Conservation (phyloP, 139 green algal genomes). For the Volvox africanus region DNA sequence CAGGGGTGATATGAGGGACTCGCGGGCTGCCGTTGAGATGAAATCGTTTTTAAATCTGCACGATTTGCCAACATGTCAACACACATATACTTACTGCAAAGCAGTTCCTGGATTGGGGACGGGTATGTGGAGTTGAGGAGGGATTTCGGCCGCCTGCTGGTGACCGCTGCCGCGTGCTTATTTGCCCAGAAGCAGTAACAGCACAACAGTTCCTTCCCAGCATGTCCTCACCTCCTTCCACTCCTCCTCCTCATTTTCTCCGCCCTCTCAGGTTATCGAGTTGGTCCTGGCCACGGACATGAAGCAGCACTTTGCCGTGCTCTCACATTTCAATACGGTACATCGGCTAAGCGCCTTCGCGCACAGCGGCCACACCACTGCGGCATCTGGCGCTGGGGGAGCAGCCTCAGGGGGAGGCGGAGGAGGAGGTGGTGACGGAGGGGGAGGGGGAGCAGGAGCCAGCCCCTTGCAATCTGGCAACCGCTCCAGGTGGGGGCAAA, state of each 20-base stretch:
- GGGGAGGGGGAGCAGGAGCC: not conserved
- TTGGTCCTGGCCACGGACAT: conserved; percentile 54
- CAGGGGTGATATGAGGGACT: too few relatives aligned
- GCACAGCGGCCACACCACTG: not conserved
- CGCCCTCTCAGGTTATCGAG: conserved; percentile 18
- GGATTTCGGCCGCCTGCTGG: too few relatives aligned
- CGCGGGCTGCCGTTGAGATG: too few relatives aligned
- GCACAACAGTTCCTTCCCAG: too few relatives aligned
- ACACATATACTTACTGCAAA: too few relatives aligned
- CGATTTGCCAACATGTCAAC: too few relatives aligned
- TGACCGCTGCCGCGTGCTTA: too few relatives aligned
- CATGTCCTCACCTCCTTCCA: too few relatives aligned
- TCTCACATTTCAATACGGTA: conserved; percentile 64
- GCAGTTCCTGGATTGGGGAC: too few relatives aligned
- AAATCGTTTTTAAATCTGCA: too few relatives aligned
- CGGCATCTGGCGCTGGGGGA: not conserved
- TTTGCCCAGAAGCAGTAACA: too few relatives aligned
- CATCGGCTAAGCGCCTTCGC: conserved; percentile 45
- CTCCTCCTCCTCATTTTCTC: not conserved
- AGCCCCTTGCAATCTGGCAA: not conserved
- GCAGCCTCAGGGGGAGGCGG: not conserved
- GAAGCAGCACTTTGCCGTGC: conserved; percentile 57
- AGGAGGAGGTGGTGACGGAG: not conserved
- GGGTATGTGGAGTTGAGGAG: too few relatives aligned
- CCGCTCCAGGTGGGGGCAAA: not conserved